Conservation (phyloP, 1,139 yeast species). For the Wickerhamiella pararugosa region DNA sequence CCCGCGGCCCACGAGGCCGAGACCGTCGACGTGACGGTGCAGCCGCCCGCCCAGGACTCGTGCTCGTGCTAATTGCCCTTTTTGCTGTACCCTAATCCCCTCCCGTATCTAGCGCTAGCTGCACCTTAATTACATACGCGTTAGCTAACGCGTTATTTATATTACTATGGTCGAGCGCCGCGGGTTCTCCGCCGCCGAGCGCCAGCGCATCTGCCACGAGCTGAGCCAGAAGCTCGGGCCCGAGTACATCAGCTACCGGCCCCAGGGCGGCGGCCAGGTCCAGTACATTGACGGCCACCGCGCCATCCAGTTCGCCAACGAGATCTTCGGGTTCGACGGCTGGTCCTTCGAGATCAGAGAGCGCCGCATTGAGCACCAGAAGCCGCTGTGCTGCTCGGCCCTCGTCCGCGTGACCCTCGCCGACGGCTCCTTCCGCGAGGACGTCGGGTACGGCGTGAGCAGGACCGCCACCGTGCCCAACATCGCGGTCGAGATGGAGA, state of each 20-base stretch:
- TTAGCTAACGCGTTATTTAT: too few species aligned
- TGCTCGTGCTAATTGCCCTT: constrained; percentile 15
- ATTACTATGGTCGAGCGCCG: background rate
- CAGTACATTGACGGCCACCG: constrained; percentile 32
- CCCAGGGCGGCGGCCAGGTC: constrained; percentile 37
- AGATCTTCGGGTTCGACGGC: constrained; percentile 48
- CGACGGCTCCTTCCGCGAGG: constrained; percentile 66
- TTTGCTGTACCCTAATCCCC: too few species aligned
- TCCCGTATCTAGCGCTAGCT: background rate
- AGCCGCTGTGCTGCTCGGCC: constrained; percentile 40
- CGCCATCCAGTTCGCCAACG: constrained; percentile 43
- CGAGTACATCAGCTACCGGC: constrained; percentile 69
- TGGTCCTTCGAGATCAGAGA: constrained; percentile 43
- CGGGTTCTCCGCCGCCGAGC: background rate
- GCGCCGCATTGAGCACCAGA: constrained; percentile 22
- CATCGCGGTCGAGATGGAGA: constrained; percentile 52
- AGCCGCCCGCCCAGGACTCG: constrained; percentile 16
- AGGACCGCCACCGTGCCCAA: constrained; percentile 29
- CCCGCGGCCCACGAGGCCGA: constrained; percentile 19
- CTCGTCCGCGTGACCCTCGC: constrained; percentile 53
- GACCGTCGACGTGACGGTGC: constrained; percentile 19
- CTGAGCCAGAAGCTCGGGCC: constrained; percentile 40
- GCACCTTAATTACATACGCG: too few species aligned
- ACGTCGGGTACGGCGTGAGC: constrained; percentile 59
- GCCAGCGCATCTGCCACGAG: constrained; percentile 8